Base-by-base conservation (phyloP, 108 stramenopile genomes). In the Skeletonema costatum region DNA sequence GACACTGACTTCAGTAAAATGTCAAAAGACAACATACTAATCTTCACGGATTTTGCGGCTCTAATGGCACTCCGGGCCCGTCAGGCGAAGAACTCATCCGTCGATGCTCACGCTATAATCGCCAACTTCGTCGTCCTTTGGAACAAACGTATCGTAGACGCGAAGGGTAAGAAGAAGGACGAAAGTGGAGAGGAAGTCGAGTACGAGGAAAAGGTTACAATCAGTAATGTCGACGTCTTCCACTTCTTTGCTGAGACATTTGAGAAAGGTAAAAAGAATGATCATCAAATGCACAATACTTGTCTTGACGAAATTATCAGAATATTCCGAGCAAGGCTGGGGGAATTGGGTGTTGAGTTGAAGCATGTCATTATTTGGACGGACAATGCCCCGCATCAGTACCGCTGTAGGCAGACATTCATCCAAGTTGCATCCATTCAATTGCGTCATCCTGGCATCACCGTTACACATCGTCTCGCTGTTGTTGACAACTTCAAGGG, bases 1-100 rank as follows among this genome's bases (percentile, higher is more conserved):
- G 17, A 75, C 9, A 67, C 53, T 38, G 74, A 75, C 66, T 59
- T 50, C 31, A 17, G 30, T 19, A 19, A 17, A 32, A 32, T 75
- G 25, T 66, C 74, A 14, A 41, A 5, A 10, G 53, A 56, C 31
- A 36, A 29, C 33, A 29, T 67, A 0, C 30, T 68, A 19, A 75
- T 67, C 6, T 75, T 75, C 17, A 75, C 74, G 8, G 74, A 68
- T 53, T 68, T 51, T 56, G 74, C 66, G 11, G 65, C 74, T 7
- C 29, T 19, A 21, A 68, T 68, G 65, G 10, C 12, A 11, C 74
- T 75, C 5, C 12, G 56, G 33, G 66, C 66, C 2, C 16, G 7
- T 5, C 29, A 75, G 29, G 53, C 60, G 21, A 62, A 62, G 13
- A 75, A 75, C 46, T 75, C 68, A 21, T 67, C 74, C 5, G 66